Base-by-base conservation (phyloP, 306 rosid species). In the Luffa aegyptiaca region DNA sequence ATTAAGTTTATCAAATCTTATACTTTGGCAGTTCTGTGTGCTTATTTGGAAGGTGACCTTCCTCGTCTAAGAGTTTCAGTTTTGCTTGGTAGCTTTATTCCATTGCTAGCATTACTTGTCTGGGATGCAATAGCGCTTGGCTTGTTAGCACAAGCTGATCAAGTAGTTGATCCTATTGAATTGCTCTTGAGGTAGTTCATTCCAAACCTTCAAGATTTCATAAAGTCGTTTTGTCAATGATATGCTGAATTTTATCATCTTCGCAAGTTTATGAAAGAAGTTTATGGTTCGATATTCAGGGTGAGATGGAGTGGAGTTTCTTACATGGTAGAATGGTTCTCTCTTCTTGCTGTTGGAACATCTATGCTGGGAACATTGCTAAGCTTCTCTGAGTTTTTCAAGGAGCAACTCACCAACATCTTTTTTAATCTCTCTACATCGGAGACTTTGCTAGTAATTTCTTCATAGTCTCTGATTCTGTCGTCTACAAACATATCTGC, bases 61-160 rank as follows among this genome's bases (percentile, higher is more conserved):
- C 75, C 16, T 46, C 89, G 97, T 33, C 68, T 86, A 77, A 86
- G 87, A 84, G 82, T 85, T 80, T 90, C 93, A 35, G 83, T 92
- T 78, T 77, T 92, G 77, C 80, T 89, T 56, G 95, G 95, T 53
- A 86, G 95, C 80, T 72, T 90, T 80, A 87, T 89, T 84, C 95
- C 97, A 39, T 48, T 89, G 84, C 59, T 86, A 35, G 87, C 88
- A 76, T 62, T 90, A 51, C 90, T 92, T 63, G 77, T 89, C 55
- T 92, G 97, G 97, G 91, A 89, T 85, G 91, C 88, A 78, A 76
- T 92, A 70, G 81, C 90, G 18, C 79, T 92, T 70, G 88, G 92
- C 85, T 82, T 92, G 68, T 88, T 89, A 8, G 76, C 83, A 45
- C 80, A 81, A 63, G 58, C 87, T 2, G 88, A 83, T 77, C 91